These are phyloP conservation scores for Collybiopsis luxurians DNA, from an alignment of 768 basidiomycete species.

Conservation along the genomic window DNA sequence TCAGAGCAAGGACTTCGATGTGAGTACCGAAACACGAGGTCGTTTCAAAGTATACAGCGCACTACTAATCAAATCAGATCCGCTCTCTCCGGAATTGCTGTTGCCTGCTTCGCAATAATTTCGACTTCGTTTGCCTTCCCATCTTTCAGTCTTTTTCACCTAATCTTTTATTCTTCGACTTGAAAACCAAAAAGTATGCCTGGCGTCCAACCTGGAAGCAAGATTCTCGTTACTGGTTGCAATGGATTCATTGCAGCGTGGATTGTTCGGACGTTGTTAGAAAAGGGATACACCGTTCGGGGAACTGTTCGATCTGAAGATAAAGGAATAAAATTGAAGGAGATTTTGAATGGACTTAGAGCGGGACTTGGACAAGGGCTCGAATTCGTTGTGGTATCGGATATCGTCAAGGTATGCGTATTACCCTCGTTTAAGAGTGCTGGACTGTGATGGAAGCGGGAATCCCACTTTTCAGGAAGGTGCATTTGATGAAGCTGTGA, in stretches of 20 bases:
- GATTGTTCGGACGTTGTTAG: slow-evolving; percentile 46
- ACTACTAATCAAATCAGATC: too few species aligned
- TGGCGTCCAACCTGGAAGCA: slow-evolving; percentile 27
- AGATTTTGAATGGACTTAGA: slow-evolving; percentile 56
- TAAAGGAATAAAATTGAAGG: slow-evolving; percentile 58
- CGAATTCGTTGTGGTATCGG: slow-evolving; percentile 64
- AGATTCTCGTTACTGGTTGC: slow-evolving; percentile 40
- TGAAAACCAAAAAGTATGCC: slow-evolving; percentile 35
- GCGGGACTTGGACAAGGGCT: slow-evolving; percentile 58
- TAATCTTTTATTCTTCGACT: too few species aligned
- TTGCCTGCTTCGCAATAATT: too few species aligned
- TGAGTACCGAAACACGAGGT: too few species aligned
- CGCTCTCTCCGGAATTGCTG: too few species aligned
- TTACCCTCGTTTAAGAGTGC: too few species aligned
- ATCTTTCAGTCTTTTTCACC: too few species aligned
- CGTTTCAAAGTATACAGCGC: too few species aligned
- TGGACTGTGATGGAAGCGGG: too few species aligned
- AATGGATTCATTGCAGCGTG: slow-evolving; percentile 40
- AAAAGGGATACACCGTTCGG: slow-evolving; percentile 60
- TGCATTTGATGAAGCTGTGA: slow-evolving; percentile 63
- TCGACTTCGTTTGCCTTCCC: too few species aligned
- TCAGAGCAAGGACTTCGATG: too few species aligned
- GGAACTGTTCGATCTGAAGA: slow-evolving; percentile 61
- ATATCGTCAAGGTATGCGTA: slow-evolving; percentile 53
- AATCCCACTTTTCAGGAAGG: slow-evolving; percentile 37